Evolutionary conservation across 1,284 basidiomycete species (phyloP), one percentile per base, ranked within the genome.

Genomic region (Puccinia brachypodii): DNA sequence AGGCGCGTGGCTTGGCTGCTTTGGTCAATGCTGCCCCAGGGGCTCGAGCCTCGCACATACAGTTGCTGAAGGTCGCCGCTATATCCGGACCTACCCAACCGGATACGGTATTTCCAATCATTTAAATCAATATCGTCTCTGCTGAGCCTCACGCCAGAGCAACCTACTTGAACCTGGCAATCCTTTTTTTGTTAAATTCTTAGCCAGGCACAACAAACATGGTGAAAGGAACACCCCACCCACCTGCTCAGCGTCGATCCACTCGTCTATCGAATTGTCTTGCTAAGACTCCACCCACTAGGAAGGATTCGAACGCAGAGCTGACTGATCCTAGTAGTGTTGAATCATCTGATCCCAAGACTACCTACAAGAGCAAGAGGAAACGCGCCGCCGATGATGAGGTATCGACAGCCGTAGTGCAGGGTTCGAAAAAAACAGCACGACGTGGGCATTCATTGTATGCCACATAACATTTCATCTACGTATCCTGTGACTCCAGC

Each of bases 181-280:
- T 13, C 19, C n/a, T 4, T 4, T 4, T 53, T 53, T 53, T 22
- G 19, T 53, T 53, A n/a, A n/a, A n/a, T 22, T 53, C 50, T 53
- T 53, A 53, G 19, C 50, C 50, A 53, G 19, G n/a, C 6, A 53
- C 50, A 6, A 25, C 2, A 28, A 58, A 58, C 4, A 58, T 58
- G 56, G 56, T 28, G 4, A 58, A 58, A 31, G 25, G 25, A 7
- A 58, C 25, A 25, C 31, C 56, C 25, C 56, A 58, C 7, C 56
- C 56, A 28, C 3, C 14, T 28, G 25, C 68, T 47, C 68, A 28
- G 22, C 72, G 72, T 38, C 72, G 53, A 22, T 74, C 72, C 38
- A 47, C 72, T 60, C 72, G 72, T 14, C 72, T 74, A n/a, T 74
- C 72, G 14, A 72, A 72, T 16, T 53, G 53, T 25, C 36, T 74